These are phyloP conservation scores for Ramaria rubella DNA, from an alignment of 768 basidiomycete species.

Conservation along the genomic window DNA sequence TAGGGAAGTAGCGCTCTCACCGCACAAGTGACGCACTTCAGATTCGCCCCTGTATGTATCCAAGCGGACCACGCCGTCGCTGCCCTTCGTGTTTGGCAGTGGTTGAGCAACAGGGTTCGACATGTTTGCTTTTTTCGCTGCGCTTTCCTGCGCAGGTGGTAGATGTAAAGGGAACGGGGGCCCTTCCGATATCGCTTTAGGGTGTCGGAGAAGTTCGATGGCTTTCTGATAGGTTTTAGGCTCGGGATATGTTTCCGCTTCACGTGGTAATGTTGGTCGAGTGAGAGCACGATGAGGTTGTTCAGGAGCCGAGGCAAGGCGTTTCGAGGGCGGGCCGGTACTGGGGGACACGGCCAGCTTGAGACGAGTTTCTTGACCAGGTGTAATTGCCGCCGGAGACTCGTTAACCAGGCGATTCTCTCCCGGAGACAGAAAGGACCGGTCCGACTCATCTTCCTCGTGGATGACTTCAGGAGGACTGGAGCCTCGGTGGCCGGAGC, in stretches of 20 bases:
- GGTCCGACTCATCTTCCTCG: background rate
- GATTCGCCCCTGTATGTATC: background rate
- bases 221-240: background rate
- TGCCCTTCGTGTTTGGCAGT: background rate
- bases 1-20: background rate
- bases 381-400: slow-evolving; percentile 34
- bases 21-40: background rate
- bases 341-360: background rate
- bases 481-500: slow-evolving; percentile 9
- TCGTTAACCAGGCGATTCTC: slow-evolving; percentile 35
- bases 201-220: background rate
- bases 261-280: background rate
- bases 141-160: background rate
- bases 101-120: background rate
- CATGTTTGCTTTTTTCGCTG: background rate
- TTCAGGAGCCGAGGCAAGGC: slow-evolving; percentile 40
- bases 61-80: background rate
- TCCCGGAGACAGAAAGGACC: slow-evolving; percentile 30
- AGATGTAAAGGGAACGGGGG: background rate
- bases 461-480: slow-evolving; percentile 10
- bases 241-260: background rate
- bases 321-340: background rate
- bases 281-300: slow-evolving; percentile 22
- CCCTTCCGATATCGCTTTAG: background rate
- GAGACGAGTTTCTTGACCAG: slow-evolving; percentile 7